Evolutionary conservation across 495 filamentous ascomycete genomes (phyloP).

Genomic region (Neurospora tetraspora): DNA sequence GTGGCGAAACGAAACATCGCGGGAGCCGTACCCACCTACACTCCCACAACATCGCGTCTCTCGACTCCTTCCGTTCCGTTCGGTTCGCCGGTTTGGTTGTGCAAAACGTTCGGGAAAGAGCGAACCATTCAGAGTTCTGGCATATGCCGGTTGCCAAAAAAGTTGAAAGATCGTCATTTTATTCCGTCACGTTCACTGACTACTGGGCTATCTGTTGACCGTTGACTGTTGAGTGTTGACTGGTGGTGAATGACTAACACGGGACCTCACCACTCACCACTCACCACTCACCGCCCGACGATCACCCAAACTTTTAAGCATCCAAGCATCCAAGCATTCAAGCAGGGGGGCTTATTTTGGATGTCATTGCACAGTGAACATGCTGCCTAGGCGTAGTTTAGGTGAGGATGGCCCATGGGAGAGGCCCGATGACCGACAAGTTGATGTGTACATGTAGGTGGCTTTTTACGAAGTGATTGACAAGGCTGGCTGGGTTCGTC

Average conservation of each 20-base stretch:
- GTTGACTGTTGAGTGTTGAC: not conserved
- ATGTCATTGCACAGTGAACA: not conserved
- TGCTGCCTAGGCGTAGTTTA: not conserved
- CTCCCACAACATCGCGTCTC: not conserved
- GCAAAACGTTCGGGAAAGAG: not conserved
- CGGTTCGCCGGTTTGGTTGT: not conserved
- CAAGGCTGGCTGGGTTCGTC: too few species aligned
- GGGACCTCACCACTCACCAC: not conserved
- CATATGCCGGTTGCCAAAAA: not conserved
- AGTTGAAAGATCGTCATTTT: not conserved
- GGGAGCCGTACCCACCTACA: not conserved
- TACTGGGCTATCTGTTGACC: not conserved
- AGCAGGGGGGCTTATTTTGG: not conserved
- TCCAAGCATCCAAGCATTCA: not conserved
- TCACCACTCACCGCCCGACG: not conserved
- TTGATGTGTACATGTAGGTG: too few species aligned
- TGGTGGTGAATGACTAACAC: not conserved
- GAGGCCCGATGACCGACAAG: not conserved
- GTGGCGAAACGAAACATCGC: not conserved
- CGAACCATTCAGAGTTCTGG: not conserved
- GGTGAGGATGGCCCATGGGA: not conserved
- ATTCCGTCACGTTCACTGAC: not conserved
- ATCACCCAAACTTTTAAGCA: not conserved
- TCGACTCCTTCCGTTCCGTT: not conserved
- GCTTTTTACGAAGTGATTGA: not conserved